A percentile compares a stretch with the other conserved stretches of the same genome.
These are phyloP conservation scores for Apiospora malaysiana DNA, from an alignment of 2,329 filamentous ascomycete species.

Conservation along the genomic window DNA sequence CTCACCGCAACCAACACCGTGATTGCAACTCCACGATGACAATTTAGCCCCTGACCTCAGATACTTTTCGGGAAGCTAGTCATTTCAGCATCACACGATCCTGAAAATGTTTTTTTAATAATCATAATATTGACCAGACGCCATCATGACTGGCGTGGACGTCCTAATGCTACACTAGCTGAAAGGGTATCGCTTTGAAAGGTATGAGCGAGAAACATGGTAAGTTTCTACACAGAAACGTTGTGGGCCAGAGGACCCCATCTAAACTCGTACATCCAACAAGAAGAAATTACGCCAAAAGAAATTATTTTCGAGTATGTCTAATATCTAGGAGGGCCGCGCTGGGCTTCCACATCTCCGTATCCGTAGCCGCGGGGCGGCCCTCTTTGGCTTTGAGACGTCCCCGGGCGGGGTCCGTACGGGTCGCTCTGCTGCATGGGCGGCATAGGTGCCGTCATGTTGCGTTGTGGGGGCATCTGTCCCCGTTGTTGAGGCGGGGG, in stretches of 20 bases:
- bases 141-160: slow-evolving; percentile 14
- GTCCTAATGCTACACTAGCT: slow-evolving; percentile 16
- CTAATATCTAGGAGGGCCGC: slow-evolving; percentile 27
- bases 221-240: not conserved
- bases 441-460: slow-evolving; percentile 51
- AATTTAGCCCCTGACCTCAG: not conserved
- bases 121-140: slow-evolving; percentile 14
- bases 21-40: not conserved
- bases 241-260: not conserved
- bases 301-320: not conserved
- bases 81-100: not conserved
- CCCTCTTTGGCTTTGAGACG: slow-evolving; percentile 34
- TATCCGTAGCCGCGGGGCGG: slow-evolving; percentile 42
- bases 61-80: not conserved
- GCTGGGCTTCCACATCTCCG: slow-evolving; percentile 41
- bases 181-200: slow-evolving; percentile 14
- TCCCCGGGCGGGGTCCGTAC: slow-evolving; percentile 37
- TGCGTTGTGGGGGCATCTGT: slow-evolving; percentile 48
- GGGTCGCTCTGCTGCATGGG: slow-evolving; percentile 38
- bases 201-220: not conserved
- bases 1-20: not conserved
- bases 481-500: slow-evolving; percentile 41
- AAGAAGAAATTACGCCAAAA: slow-evolving; percentile 4
- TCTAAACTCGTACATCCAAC: slow-evolving; percentile 12
- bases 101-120: not conserved